These are phyloP conservation scores for Primulina huaijiensis DNA, from an alignment of 257 asterid genomes.

Conservation along the genomic window DNA sequence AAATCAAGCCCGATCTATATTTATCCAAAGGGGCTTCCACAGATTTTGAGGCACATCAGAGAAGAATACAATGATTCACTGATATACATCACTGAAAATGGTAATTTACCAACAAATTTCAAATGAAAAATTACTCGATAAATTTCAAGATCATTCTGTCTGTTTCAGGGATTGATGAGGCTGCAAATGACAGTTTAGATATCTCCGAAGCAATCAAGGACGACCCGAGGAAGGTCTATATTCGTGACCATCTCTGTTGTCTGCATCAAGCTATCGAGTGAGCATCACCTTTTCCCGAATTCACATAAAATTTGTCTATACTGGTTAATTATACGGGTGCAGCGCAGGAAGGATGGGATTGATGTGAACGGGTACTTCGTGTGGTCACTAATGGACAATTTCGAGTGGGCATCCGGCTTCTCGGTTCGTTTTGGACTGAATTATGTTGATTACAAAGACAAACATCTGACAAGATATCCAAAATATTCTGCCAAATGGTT, in stretches of 20 bases:
- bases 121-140: not conserved
- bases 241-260: constrained; percentile 41
- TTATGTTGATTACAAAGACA: constrained; percentile 41
- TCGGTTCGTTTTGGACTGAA: constrained; percentile 43
- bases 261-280: constrained; percentile 36
- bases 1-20: constrained; percentile 34
- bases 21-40: constrained; percentile 44
- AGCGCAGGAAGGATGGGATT: constrained; percentile 40
- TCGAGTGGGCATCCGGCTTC: constrained; percentile 52
- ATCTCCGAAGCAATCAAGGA: constrained; percentile 35
- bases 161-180: constrained; percentile 41
- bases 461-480: constrained; percentile 33
- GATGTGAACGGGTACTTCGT: constrained; percentile 49
- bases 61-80: constrained; percentile 26
- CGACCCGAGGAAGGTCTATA: constrained; percentile 33
- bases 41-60: constrained; percentile 33
- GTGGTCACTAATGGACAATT: constrained; percentile 55
- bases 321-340: not conserved
- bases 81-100: constrained; percentile 36
- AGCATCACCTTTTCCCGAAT: not conserved
- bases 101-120: not conserved
- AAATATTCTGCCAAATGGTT: constrained; percentile 52
- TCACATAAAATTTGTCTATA: not conserved
- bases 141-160: not conserved
- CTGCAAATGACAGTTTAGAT: constrained; percentile 17